These are phyloP conservation scores for Nakaseomyces nivariensis DNA, from an alignment of 1,139 yeast genomes.

Conservation along the genomic window DNA sequence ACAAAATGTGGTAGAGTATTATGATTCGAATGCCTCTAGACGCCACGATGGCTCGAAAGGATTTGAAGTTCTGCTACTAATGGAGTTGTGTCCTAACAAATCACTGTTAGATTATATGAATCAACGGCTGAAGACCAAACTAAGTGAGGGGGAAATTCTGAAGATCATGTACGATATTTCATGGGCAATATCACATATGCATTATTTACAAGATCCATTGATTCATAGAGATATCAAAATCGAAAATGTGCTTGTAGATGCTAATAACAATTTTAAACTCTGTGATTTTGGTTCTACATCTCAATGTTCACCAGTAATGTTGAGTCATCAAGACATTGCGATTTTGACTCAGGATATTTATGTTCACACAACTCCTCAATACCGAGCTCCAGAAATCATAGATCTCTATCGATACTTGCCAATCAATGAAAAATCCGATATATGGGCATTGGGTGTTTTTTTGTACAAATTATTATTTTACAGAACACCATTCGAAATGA, in stretches of 20 bases:
- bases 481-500: slow-evolving; percentile 87
- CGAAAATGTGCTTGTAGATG: slow-evolving; percentile 82
- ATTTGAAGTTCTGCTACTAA: slow-evolving; percentile 80
- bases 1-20: slow-evolving; percentile 73
- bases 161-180: slow-evolving; percentile 76
- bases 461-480: slow-evolving; percentile 86
- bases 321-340: slow-evolving; percentile 35
- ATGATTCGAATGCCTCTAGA: slow-evolving; percentile 92
- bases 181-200: slow-evolving; percentile 81
- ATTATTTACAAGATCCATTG: slow-evolving; percentile 67
- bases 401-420: slow-evolving; percentile 78
- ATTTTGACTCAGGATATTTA: slow-evolving; percentile 71
- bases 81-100: slow-evolving; percentile 85
- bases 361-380: slow-evolving; percentile 95
- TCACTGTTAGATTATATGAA: slow-evolving; percentile 93
- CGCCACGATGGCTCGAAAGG: slow-evolving; percentile 23
- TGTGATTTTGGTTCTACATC: slow-evolving; percentile 96
- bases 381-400: slow-evolving; percentile 93
- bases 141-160: slow-evolving; percentile 73
- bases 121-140: slow-evolving; percentile 65
- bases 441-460: slow-evolving; percentile 94
- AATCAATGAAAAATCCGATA: slow-evolving; percentile 87
- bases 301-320: slow-evolving; percentile 39
- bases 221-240: slow-evolving; percentile 92
- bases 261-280: slow-evolving; percentile 61